A percentile compares a stretch with the other conserved stretches of the same genome.
phyloP scores from a whole-genome alignment of 108 stramenopile species.

The Cyclotella atomus region DNA sequence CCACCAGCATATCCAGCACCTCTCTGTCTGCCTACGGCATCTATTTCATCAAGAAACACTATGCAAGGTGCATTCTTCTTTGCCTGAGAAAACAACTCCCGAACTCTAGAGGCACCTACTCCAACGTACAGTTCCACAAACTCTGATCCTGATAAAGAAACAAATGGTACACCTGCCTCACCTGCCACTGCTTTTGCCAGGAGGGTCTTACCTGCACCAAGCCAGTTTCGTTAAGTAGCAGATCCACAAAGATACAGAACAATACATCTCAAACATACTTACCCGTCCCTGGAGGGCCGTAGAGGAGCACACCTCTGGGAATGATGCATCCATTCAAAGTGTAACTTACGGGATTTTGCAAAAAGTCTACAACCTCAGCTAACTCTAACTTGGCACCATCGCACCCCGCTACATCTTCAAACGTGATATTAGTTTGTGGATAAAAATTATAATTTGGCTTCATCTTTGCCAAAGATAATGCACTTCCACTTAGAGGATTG shows the following conservation, averaged over 20 bases:
- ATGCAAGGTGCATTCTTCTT: conserved; percentile 96
- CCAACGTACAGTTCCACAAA: conserved; percentile 99
- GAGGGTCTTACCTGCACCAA: conserved; percentile 79
- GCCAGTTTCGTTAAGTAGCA: not conserved
- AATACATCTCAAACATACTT: conserved; percentile 25
- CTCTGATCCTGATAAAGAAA: conserved; percentile 92
- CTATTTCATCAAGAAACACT: conserved; percentile 98
- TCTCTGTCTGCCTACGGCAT: conserved; percentile 93
- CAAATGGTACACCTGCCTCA: conserved; percentile 98
- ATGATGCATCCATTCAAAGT: conserved; percentile 87
- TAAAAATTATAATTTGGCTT: conserved; percentile 63
- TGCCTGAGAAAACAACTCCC: conserved; percentile 95
- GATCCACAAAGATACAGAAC: not conserved
- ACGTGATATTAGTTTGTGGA: conserved; percentile 88
- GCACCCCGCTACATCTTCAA: conserved; percentile 97
- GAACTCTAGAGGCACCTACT: conserved; percentile 95
- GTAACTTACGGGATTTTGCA: conserved; percentile 92
- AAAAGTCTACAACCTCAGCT: conserved; percentile 96
- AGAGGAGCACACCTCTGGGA: conserved; percentile 77
- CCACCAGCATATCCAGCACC: conserved; percentile 94
- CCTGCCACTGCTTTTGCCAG: conserved; percentile 97
- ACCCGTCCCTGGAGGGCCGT: conserved; percentile 81
- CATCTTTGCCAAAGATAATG: conserved; percentile 52
- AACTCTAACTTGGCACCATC: conserved; percentile 95
- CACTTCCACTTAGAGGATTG: not conserved